Conservation (phyloP, 345 rosid genomes). For the Bruguiera gymnorhiza region DNA sequence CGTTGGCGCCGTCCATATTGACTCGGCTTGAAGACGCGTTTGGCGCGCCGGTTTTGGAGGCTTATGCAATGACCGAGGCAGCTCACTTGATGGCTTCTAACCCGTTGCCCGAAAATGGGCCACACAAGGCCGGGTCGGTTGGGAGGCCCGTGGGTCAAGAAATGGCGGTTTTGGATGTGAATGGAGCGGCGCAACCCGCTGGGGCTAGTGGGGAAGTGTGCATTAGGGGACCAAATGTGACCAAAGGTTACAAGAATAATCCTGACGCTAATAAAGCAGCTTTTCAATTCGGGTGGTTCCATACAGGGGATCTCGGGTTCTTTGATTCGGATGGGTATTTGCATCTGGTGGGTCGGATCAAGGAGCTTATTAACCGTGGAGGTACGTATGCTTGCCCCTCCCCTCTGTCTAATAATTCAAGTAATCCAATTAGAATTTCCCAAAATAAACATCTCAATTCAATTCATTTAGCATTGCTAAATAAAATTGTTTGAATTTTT, state of each 20-base stretch:
- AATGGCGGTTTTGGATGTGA: conserved; percentile 65
- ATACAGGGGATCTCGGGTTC: conserved; percentile 78
- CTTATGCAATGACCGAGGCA: conserved; percentile 95
- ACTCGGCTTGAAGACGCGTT: conserved; percentile 74
- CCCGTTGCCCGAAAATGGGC: conserved; percentile 76
- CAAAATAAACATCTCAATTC: no score
- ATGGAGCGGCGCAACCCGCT: conserved; percentile 49
- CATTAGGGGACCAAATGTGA: conserved; percentile 86
- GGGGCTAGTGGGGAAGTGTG: conserved; percentile 69
- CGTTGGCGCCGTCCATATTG: conserved; percentile 71
- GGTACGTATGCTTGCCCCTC: conserved; percentile 34
- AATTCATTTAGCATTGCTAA: no score
- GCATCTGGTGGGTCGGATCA: conserved; percentile 87
- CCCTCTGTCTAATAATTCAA: neutral
- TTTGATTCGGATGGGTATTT: conserved; percentile 81
- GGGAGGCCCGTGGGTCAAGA: conserved; percentile 86
- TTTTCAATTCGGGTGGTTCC: conserved; percentile 90
- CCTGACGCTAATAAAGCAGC: conserved; percentile 81
- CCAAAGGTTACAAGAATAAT: conserved; percentile 85
- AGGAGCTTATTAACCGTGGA: conserved; percentile 98
- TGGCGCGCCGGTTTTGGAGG: conserved; percentile 79
- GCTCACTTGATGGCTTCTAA: conserved; percentile 75
- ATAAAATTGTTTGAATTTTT: no score
- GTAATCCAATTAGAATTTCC: neutral
- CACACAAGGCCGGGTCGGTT: conserved; percentile 76